Percentiles rank a stretch among this genome's conserved stretches.
These are phyloP conservation scores for Blastobotrys persicus DNA, from an alignment of 1,139 yeast species.

Conservation along the genomic window DNA sequence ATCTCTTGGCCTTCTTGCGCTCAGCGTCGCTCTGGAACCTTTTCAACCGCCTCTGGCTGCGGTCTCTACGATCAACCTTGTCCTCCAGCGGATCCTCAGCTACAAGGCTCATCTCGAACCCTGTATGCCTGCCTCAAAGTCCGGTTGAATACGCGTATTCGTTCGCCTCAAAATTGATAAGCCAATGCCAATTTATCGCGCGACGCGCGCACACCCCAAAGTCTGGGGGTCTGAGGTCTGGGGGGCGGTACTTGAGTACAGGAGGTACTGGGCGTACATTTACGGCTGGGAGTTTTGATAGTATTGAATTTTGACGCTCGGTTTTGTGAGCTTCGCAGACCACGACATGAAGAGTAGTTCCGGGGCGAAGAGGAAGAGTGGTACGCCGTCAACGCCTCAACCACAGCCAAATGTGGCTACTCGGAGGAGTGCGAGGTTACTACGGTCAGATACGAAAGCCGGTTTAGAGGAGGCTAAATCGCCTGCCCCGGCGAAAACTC, in stretches of 20 bases:
- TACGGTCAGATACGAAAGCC: constrained; percentile 3
- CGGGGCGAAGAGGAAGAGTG: constrained; percentile 4
- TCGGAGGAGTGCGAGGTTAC: background rate
- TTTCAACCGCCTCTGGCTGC: background rate
- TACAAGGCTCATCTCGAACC: background rate
- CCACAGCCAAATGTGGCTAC: constrained; percentile 7
- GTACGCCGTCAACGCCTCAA: constrained; percentile 6
- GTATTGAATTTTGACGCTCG: too few species aligned
- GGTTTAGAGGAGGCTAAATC: background rate
- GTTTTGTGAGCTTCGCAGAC: too few species aligned
- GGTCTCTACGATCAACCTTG: background rate
- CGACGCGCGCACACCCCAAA: too few species aligned
- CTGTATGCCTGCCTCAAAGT: too few species aligned
- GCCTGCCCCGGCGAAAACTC: background rate
- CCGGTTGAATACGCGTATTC: too few species aligned
- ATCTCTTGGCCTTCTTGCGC: background rate
- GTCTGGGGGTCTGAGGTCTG: background rate
- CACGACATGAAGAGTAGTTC: background rate
- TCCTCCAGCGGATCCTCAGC: background rate
- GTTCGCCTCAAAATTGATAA: too few species aligned
- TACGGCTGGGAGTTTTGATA: background rate
- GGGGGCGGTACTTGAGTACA: too few species aligned
- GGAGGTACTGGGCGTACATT: background rate
- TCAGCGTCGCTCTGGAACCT: background rate
- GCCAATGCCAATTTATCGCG: too few species aligned